These are phyloP conservation scores for Trichoderma afroharzianum DNA, from an alignment of 2,329 filamentous ascomycete species.

Conservation along the genomic window DNA sequence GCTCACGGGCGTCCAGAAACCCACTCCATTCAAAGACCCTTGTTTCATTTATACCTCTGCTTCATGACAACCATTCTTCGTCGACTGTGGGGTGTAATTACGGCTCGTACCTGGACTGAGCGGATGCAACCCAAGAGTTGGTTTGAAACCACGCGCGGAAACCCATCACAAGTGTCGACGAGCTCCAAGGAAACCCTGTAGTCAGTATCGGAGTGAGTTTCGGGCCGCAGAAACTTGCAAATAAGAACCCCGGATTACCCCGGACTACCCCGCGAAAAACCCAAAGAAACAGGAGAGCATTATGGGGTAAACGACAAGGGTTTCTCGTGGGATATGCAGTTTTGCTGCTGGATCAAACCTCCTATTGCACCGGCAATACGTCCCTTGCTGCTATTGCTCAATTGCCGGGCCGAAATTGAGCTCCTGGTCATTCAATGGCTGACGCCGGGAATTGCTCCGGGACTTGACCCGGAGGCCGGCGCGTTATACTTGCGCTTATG, in stretches of 20 bases:
- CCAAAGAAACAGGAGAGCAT: background rate
- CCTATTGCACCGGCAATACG: background rate
- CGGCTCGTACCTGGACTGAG: background rate
- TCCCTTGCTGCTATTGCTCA: background rate
- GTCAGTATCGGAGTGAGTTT: background rate
- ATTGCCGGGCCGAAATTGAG: background rate
- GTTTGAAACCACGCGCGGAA: background rate
- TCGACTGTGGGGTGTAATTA: background rate
- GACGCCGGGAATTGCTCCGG: background rate
- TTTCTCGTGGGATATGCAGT: background rate
- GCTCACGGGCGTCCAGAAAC: background rate
- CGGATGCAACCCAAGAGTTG: background rate
- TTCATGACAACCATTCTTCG: background rate
- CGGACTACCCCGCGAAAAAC: background rate
- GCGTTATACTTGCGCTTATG: background rate
- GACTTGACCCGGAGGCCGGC: background rate
- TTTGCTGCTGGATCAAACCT: background rate
- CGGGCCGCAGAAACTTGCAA: background rate
- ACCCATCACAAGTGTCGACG: background rate
- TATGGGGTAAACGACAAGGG: background rate
- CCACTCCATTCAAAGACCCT: background rate
- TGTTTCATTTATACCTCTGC: background rate
- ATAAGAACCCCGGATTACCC: background rate
- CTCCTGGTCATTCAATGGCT: background rate
- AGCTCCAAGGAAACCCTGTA: background rate